Conservation (phyloP, 352 stramenopile genomes). For the Phytophthora chlamydospora region DNA sequence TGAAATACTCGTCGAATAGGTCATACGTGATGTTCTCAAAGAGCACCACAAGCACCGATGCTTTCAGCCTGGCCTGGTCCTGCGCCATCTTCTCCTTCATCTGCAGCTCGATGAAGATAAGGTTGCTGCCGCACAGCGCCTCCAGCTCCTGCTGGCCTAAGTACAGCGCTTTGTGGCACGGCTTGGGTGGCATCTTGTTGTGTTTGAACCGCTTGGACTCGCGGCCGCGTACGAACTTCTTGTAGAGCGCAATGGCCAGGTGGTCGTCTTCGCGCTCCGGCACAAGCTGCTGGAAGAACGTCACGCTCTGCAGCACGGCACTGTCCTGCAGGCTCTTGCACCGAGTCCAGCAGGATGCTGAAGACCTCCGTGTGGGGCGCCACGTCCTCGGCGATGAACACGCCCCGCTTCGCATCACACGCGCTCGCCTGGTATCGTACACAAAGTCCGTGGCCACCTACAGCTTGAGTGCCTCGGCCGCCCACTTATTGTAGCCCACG, state of each 20-base stretch:
- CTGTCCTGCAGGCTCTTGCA: slow-evolving; percentile 45
- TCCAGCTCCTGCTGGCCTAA: slow-evolving; percentile 51
- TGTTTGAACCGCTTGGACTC: slow-evolving; percentile 69
- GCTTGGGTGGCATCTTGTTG: slow-evolving; percentile 57
- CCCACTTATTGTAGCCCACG: slow-evolving; percentile 86
- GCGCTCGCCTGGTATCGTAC: slow-evolving; percentile 60
- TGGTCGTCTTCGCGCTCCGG: slow-evolving; percentile 66
- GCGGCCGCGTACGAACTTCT: slow-evolving; percentile 53
- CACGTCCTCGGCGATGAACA: slow-evolving; percentile 85
- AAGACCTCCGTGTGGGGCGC: slow-evolving; percentile 74
- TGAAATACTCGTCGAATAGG: slow-evolving; percentile 53
- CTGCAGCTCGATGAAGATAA: slow-evolving; percentile 68
- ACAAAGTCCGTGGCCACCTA: slow-evolving; percentile 79
- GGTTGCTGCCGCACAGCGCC: slow-evolving; percentile 59
- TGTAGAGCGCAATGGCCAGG: slow-evolving; percentile 72
- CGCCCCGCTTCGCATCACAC: slow-evolving; percentile 58
- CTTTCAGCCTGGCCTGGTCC: slow-evolving; percentile 53
- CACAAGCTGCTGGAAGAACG: slow-evolving; percentile 55
- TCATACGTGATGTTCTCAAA: slow-evolving; percentile 45
- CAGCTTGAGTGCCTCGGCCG: slow-evolving; percentile 53
- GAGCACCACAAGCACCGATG: slow-evolving; percentile 51
- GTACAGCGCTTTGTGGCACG: slow-evolving; percentile 79
- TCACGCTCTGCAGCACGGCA: slow-evolving; percentile 39
- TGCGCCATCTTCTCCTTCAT: slow-evolving; percentile 58
- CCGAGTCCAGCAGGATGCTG: slow-evolving; percentile 60